Evolutionary conservation across 495 filamentous ascomycete genomes (phyloP).

Genomic region (Rhypophila decipiens): DNA sequence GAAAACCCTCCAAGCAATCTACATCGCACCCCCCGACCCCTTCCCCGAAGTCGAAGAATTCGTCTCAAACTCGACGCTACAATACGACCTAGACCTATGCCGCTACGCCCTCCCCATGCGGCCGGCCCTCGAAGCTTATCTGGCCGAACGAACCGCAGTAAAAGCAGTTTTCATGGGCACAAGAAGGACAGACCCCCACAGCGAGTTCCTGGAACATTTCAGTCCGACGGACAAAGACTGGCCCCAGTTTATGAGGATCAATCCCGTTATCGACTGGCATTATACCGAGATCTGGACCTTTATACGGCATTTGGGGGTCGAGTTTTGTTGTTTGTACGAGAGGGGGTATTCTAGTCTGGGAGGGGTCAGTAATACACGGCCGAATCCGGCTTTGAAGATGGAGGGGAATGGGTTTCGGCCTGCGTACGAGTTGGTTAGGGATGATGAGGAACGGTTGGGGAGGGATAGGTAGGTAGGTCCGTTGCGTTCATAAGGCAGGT

Average conservation of each 20-base stretch:
- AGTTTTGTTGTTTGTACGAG: conserved; percentile 84
- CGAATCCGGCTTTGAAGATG: conserved; percentile 68
- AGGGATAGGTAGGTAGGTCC: conserved; percentile 44
- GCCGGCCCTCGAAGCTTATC: conserved; percentile 69
- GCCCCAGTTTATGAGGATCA: conserved; percentile 87
- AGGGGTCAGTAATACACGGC: conserved; percentile 81
- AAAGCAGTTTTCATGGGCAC: conserved; percentile 92
- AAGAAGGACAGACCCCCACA: conserved; percentile 85
- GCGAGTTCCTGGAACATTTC: conserved; percentile 68
- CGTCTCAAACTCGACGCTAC: conserved; percentile 52
- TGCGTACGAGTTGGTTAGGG: conserved; percentile 79
- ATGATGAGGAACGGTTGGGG: conserved; percentile 79
- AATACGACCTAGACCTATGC: conserved; percentile 71
- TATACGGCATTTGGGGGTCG: conserved; percentile 67
- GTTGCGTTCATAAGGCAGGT: too few relatives aligned
- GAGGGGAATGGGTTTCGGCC: conserved; percentile 56
- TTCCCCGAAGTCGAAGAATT: conserved; percentile 84
- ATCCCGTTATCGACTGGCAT: conserved; percentile 96
- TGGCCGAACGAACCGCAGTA: conserved; percentile 53
- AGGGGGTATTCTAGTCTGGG: conserved; percentile 62
- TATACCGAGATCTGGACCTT: conserved; percentile 96
- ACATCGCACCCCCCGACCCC: conserved; percentile 73
- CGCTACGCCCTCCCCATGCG: conserved; percentile 76
- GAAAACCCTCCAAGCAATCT: conserved; percentile 68
- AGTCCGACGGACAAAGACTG: conserved; percentile 82